Conservation (phyloP, 2,329 filamentous ascomycete genomes). For the Aspergillus sp. region DNA sequence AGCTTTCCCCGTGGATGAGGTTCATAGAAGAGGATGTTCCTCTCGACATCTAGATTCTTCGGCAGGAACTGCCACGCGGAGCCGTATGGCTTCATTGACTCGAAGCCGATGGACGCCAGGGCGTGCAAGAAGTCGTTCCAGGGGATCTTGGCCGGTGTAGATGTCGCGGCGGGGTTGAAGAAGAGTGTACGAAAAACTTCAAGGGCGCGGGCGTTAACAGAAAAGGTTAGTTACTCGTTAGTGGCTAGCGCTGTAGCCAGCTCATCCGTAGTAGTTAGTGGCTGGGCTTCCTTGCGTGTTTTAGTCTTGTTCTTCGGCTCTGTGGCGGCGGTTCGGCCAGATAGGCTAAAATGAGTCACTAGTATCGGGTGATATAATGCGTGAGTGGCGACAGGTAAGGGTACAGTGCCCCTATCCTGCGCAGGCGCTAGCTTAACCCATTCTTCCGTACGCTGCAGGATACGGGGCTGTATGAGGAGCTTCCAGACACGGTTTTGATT, state of each 20-base stretch:
- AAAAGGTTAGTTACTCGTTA: constrained; percentile 32
- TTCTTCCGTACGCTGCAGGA: constrained; percentile 54
- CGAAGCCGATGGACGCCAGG: constrained; percentile 56
- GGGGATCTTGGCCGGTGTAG: constrained; percentile 52
- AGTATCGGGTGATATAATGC: not conserved
- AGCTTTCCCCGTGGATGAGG: constrained; percentile 62
- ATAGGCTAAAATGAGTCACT: not conserved
- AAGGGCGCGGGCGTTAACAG: constrained; percentile 40
- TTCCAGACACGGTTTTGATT: constrained; percentile 32
- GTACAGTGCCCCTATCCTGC: not conserved
- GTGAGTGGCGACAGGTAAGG: not conserved
- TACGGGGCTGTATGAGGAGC: constrained; percentile 41
- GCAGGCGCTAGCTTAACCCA: constrained; percentile 48
- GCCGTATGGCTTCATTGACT: constrained; percentile 61
- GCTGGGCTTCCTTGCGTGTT: constrained; percentile 14
- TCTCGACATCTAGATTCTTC: constrained; percentile 44
- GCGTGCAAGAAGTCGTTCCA: constrained; percentile 61
- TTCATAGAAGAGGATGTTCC: constrained; percentile 64
- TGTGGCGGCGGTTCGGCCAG: not conserved
- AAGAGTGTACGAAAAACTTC: constrained; percentile 53
- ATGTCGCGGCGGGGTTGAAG: constrained; percentile 36
- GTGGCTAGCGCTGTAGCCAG: constrained; percentile 8
- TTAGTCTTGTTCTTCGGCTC: constrained; percentile 21
- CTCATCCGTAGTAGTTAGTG: not conserved
- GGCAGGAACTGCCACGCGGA: constrained; percentile 65